These are phyloP conservation scores for Apium graveolens DNA, from an alignment of 129 eudicot species.

Conservation along the genomic window DNA sequence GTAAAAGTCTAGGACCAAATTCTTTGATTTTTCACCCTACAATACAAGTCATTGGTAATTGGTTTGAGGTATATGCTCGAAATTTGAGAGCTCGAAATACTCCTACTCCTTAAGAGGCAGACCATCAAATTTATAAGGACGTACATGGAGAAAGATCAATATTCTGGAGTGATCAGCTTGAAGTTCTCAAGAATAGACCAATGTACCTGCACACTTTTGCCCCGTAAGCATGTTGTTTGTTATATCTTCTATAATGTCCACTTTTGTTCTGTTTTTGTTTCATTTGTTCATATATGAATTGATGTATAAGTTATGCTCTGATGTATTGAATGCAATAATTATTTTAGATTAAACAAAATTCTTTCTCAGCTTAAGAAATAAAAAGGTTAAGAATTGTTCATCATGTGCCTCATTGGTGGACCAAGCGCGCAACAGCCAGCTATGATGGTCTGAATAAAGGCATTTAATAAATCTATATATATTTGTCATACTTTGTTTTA, in stretches of 20 bases:
- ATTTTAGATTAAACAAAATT: slow-evolving; percentile 12
- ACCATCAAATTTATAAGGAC: not conserved
- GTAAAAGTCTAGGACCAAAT: slow-evolving; percentile 41
- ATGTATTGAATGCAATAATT: slow-evolving; percentile 25
- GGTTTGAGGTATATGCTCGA: slow-evolving; percentile 19
- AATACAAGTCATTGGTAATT: slow-evolving; percentile 32
- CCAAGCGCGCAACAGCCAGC: not conserved
- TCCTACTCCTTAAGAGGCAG: not conserved
- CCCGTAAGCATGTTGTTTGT: slow-evolving; percentile 45
- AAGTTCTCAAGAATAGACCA: slow-evolving; percentile 13
- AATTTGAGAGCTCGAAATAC: slow-evolving; percentile 12
- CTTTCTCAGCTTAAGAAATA: slow-evolving; percentile 4
- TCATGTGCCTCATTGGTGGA: not conserved
- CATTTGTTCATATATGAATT: slow-evolving; percentile 43
- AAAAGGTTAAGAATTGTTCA: not conserved
- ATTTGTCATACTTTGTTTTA: not conserved
- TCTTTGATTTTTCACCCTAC: slow-evolving; percentile 50
- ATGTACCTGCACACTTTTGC: slow-evolving; percentile 21
- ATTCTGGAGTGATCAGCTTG: slow-evolving; percentile 3
- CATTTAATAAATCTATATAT: not conserved
- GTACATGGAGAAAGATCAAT: slow-evolving; percentile 17
- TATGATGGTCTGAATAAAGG: not conserved
- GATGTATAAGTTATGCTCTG: slow-evolving; percentile 31
- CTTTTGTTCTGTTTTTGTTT: slow-evolving; percentile 29
- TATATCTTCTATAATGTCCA: slow-evolving; percentile 8